A percentile compares a stretch with the other conserved stretches of the same genome.
phyloP scores from a whole-genome alignment of 352 stramenopile genomes.

The Globisporangium polare region DNA sequence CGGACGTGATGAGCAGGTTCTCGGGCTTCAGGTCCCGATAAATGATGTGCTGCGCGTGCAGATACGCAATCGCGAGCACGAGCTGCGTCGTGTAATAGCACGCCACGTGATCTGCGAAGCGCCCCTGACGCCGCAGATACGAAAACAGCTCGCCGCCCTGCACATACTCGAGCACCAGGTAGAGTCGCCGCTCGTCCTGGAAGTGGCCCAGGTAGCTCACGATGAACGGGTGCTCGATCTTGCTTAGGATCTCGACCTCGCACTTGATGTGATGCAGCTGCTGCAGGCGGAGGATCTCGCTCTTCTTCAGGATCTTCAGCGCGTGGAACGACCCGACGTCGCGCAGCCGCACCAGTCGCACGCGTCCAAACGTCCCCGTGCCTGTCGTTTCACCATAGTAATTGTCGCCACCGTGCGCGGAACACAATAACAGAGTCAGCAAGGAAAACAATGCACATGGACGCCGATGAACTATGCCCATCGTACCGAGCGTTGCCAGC shows the following conservation, averaged over 20 bases:
- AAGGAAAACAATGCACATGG: background rate
- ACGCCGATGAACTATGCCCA: background rate
- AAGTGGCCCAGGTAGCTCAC: slow-evolving; percentile 86
- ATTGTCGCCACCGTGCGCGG: background rate
- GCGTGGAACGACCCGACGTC: slow-evolving; percentile 62
- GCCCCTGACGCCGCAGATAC: slow-evolving; percentile 79
- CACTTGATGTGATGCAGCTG: slow-evolving; percentile 91
- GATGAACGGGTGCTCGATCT: slow-evolving; percentile 89
- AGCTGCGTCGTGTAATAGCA: slow-evolving; percentile 89
- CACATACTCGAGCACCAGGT: slow-evolving; percentile 91
- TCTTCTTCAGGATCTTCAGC: slow-evolving; percentile 93
- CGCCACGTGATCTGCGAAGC: slow-evolving; percentile 79
- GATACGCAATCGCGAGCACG: slow-evolving; percentile 82
- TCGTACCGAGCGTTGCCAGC: slow-evolving; percentile 59
- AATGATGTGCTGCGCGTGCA: slow-evolving; percentile 91
- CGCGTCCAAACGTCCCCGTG: slow-evolving; percentile 87
- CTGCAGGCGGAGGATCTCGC: slow-evolving; percentile 84
- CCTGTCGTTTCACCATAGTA: slow-evolving; percentile 18
- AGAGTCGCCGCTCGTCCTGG: slow-evolving; percentile 88
- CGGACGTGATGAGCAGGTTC: slow-evolving; percentile 89
- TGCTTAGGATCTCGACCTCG: slow-evolving; percentile 87
- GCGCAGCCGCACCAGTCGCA: slow-evolving; percentile 78
- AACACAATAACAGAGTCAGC: background rate
- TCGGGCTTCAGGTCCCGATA: slow-evolving; percentile 93
- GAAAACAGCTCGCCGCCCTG: slow-evolving; percentile 92